Conservation (phyloP, 2,329 filamentous ascomycete genomes). For the Metarhizium album region DNA sequence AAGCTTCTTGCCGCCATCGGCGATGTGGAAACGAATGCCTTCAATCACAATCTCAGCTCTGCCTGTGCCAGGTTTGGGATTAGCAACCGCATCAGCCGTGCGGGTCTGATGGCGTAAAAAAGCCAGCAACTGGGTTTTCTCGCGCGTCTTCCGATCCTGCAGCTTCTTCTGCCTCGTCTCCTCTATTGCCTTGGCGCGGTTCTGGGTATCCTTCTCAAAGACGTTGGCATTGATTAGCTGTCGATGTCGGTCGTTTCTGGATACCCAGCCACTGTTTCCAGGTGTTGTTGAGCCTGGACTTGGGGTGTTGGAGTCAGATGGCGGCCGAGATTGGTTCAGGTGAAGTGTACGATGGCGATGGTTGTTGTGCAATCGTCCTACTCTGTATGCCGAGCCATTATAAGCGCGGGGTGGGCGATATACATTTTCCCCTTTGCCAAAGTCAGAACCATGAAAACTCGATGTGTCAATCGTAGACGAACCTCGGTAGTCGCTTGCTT, state of each 20-base stretch:
- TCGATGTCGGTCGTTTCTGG: constrained; percentile 64
- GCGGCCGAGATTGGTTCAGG: constrained; percentile 37
- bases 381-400: constrained; percentile 23
- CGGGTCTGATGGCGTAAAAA: constrained; percentile 21
- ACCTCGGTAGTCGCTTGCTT: constrained; percentile 25
- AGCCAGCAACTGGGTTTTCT: constrained; percentile 45
- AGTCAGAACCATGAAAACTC: constrained; percentile 1
- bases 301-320: constrained; percentile 27
- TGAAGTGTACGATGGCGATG: constrained; percentile 49
- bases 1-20: constrained; percentile 73
- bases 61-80: constrained; percentile 18
- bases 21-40: constrained; percentile 63
- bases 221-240: constrained; percentile 75
- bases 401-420: constrained; percentile 18
- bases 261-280: constrained; percentile 44
- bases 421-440: constrained; percentile 5
- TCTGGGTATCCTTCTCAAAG: constrained; percentile 63
- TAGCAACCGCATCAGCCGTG: constrained; percentile 11
- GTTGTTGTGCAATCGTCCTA: constrained; percentile 22
- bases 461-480: constrained; percentile 12
- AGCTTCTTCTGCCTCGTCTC: constrained; percentile 52
- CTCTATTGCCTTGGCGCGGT: constrained; percentile 60
- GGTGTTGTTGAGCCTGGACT: constrained; percentile 22
- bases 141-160: constrained; percentile 40
- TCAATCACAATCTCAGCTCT: constrained; percentile 56